Base-by-base conservation (phyloP, 495 filamentous ascomycete species). In the Talaromyces trachyspermus region DNA sequence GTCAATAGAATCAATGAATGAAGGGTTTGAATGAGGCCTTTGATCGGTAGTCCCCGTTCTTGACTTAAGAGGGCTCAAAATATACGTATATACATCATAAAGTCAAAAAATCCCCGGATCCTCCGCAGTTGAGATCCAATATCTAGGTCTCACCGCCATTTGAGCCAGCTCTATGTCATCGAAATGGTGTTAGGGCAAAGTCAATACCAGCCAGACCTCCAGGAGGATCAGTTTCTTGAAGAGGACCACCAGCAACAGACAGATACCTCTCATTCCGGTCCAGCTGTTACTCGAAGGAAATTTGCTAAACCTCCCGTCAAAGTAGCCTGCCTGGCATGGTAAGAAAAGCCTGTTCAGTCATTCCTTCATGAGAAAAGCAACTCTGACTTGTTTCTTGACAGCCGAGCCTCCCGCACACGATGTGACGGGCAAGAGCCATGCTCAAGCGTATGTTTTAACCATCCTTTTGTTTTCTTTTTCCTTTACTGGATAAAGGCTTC, bases 261-360 rank as follows among this genome's bases (percentile, higher is more conserved):
- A 26, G 39, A 42, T 6, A 19, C 25, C 17, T 35, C 36, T 25
- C 46, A 47, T 10, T 35, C 45, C 10, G 46, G 36, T 19, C 43
- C 43, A 11, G 15, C 44, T 36, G 50, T 52, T 47, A 51, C 60
- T 54, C 66, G 69, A 53, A 71, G 68, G 64, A 72, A 71, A 53
- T 72, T 72, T 49, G 68, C 69, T 43, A 70, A 71, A 62, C 78
- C 78, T 27, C 79, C 79, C n/a, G 77, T 80, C 19, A 82, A 82
- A 60, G 70, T 78, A 54, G 79, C 77, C 18, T 82, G 79, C 64
- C 58, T 81, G 51, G 68, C 75, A 50, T 82, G 79, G 78, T 80
- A 65, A 61, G 73, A 20, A 37, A 2, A 17, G 6, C 33, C 61
- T 45, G 23, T 23, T 36, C 39, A 40, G 11, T 30, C 32, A n/a